phyloP scores from a whole-genome alignment of 2,329 filamentous ascomycete genomes.

The Exophiala bonariae region DNA sequence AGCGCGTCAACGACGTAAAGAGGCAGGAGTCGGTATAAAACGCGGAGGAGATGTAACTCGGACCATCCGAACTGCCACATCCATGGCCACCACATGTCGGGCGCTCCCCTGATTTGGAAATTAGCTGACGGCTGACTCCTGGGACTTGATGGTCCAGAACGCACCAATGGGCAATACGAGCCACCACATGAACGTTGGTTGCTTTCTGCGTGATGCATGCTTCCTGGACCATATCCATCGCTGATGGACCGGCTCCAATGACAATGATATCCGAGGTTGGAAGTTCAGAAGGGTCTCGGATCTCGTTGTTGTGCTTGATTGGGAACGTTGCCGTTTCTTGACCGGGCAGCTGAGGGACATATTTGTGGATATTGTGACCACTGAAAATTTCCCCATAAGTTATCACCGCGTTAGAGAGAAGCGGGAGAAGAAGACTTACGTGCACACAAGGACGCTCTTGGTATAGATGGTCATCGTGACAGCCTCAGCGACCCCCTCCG shows the following conservation, averaged over 20 bases:
- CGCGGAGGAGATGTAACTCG: constrained; percentile 4
- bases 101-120: background rate
- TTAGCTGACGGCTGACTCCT: background rate
- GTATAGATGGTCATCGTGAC: constrained; percentile 5
- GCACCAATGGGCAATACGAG: constrained; percentile 5
- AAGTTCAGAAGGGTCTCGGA: constrained; percentile 4
- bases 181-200: constrained; percentile 6
- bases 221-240: constrained; percentile 7
- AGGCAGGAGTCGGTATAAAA: constrained; percentile 3
- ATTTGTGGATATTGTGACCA: constrained; percentile 3
- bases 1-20: constrained; percentile 3
- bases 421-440: background rate
- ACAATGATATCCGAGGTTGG: constrained; percentile 4
- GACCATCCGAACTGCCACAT: constrained; percentile 9
- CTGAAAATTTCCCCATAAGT: constrained; percentile 1
- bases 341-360: constrained; percentile 1
- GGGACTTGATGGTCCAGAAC: background rate
- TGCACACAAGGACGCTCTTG: constrained; percentile 5
- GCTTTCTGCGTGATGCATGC: constrained; percentile 8
- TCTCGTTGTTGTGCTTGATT: constrained; percentile 9
- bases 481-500: background rate
- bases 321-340: constrained; percentile 7
- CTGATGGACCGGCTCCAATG: constrained; percentile 4
- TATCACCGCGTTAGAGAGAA: background rate
- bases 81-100: constrained; percentile 10